Percentiles rank a stretch among this genome's conserved stretches.
Evolutionary conservation across 805 yeast genomes (phyloP).

Genomic region (Yarrowia osloensis): DNA sequence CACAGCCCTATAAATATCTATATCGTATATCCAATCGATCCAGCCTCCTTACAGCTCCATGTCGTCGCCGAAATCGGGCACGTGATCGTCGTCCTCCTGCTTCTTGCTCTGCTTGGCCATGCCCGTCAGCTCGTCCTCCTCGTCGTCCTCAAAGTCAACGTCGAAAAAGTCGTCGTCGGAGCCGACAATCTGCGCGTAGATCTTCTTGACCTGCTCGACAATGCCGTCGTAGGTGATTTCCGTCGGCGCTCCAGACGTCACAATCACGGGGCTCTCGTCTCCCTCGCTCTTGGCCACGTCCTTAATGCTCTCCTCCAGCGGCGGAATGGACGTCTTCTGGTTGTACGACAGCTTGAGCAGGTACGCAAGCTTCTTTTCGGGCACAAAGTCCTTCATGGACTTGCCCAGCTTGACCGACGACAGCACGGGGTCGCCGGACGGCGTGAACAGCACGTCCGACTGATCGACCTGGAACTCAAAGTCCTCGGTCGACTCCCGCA

Average conservation of each 20-base stretch:
- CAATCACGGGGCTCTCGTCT: not conserved
- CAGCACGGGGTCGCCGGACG: constrained; percentile 64
- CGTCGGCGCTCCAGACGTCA: constrained; percentile 30
- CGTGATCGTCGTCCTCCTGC: constrained; percentile 33
- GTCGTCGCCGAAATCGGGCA: constrained; percentile 38
- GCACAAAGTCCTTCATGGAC: constrained; percentile 80
- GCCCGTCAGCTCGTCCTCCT: constrained; percentile 47
- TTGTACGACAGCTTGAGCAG: constrained; percentile 63
- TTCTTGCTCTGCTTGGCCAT: constrained; percentile 23
- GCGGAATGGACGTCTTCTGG: constrained; percentile 45
- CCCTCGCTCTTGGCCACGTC: constrained; percentile 18
- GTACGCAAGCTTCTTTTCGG: constrained; percentile 67
- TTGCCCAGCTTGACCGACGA: constrained; percentile 85
- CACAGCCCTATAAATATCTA: constrained; percentile 16
- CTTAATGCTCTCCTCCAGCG: constrained; percentile 23
- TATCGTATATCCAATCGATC: constrained; percentile 13
- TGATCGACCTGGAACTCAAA: constrained; percentile 57
- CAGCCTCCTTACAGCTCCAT: constrained; percentile 38
- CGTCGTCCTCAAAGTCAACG: constrained; percentile 95
- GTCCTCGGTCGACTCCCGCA: constrained; percentile 72
- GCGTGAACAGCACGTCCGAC: constrained; percentile 53
- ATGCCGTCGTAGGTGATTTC: constrained; percentile 93
- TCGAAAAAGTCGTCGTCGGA: constrained; percentile 95
- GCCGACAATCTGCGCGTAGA: constrained; percentile 82
- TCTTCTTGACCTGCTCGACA: constrained; percentile 71